Evolutionary conservation across 2,329 filamentous ascomycete genomes (phyloP).

Genomic region (Exophiala bonariae): DNA sequence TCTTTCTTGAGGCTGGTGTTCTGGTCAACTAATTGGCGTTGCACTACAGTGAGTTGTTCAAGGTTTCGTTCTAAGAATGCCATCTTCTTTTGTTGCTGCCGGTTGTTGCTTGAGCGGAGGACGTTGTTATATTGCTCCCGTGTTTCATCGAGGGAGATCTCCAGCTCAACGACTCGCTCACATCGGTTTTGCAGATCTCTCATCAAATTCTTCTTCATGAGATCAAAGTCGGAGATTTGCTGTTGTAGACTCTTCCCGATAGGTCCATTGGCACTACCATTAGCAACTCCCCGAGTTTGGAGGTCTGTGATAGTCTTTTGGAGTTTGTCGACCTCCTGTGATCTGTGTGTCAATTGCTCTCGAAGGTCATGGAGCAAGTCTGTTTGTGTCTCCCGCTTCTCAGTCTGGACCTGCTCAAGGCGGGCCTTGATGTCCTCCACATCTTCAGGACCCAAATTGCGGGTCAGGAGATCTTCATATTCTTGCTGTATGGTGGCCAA

Average conservation of each 20-base stretch:
- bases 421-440: constrained; percentile 80
- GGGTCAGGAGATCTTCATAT: constrained; percentile 78
- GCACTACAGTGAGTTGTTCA: constrained; percentile 95
- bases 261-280: constrained; percentile 60
- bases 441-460: constrained; percentile 75
- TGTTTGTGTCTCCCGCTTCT: constrained; percentile 71
- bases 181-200: constrained; percentile 97
- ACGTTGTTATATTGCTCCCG: constrained; percentile 99
- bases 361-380: constrained; percentile 76
- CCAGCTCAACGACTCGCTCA: constrained; percentile 94
- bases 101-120: constrained; percentile 92
- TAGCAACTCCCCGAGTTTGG: constrained; percentile 56
- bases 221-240: constrained; percentile 97
- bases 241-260: constrained; percentile 93
- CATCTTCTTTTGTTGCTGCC: constrained; percentile 99
- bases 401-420: constrained; percentile 73
- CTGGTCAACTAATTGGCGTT: constrained; percentile 96
- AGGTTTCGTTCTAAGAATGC: constrained; percentile 97
- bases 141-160: constrained; percentile 96
- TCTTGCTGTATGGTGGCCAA: constrained; percentile 74
- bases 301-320: constrained; percentile 78
- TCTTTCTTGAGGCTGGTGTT: constrained; percentile 98
- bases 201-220: constrained; percentile 99
- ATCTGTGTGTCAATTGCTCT: constrained; percentile 72
- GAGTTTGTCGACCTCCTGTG: constrained; percentile 78